Base-by-base conservation (phyloP, 2,329 filamentous ascomycete genomes). In the Lecanicillium sp. region DNA sequence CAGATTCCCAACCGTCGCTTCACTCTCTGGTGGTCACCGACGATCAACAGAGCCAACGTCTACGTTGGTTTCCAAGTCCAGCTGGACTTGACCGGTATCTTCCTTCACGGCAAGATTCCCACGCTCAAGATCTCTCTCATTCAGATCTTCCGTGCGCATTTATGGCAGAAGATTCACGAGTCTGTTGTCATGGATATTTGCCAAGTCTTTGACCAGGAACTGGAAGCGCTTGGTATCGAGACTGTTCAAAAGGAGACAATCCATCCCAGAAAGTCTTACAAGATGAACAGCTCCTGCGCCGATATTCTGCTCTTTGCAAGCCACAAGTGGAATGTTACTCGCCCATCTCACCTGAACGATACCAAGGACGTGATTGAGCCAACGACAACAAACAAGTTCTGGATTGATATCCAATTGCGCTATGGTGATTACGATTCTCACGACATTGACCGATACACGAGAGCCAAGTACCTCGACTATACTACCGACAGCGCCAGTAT, bases 111-210 rank as follows among this genome's bases (percentile, higher is more conserved):
- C 59, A 98, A 98, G 70, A 98, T 98, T 49, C 94, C 93, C 0
- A 98, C 93, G 0, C 70, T 98, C 36, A 98, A 98, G 71, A 98
- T 98, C 54, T 96, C 90, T 0, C 74, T 98, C 46, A 98, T 98
- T 52, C 93, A 98, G 64, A 98, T 98, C 59, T 98, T 98, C 87
- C 85, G 93, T 64, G 93, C 94, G 44, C 93, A 98, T 80, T 83
- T 98, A 74, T 98, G 93, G 93, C 93, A 98, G 67, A 98, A 98
- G 76, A 97, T 98, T 39, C 94, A 98, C 67, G 93, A 98, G 68
- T 94, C 87, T 1, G 90, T 97, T 0, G 91, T 96, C 27, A 98
- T 98, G 93, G 93, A 98, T 75, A 69, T 98, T 61, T 97, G 93
- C 58, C 94, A 98, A 64, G 93, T 98, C 12, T 95, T 98, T 58